phyloP scores from a whole-genome alignment of 2,329 filamentous ascomycete genomes.

The Apiospora saccharicola region DNA sequence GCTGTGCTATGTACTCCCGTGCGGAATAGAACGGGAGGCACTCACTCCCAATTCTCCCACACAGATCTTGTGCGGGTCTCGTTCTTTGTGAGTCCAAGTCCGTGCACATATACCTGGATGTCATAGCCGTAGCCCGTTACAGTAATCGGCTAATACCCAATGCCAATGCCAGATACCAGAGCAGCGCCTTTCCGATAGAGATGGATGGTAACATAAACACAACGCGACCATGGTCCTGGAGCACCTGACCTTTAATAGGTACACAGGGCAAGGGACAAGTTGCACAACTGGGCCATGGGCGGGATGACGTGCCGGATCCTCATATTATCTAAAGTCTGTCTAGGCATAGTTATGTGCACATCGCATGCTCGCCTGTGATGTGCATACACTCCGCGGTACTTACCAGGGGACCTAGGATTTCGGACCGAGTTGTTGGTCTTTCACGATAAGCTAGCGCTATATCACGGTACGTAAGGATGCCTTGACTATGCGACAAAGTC shows the following conservation, averaged over 20 bases:
- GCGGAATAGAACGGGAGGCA: slow-evolving; percentile 8
- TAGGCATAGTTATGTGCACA: background rate
- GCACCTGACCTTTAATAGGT: background rate
- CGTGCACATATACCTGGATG: background rate
- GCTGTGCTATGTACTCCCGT: background rate
- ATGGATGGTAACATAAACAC: slow-evolving; percentile 1
- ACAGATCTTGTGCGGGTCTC: slow-evolving; percentile 17
- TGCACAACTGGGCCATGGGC: background rate
- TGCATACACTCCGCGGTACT: background rate
- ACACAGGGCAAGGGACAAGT: background rate
- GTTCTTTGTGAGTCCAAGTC: background rate
- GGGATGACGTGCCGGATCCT: slow-evolving; percentile 15
- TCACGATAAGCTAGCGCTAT: background rate
- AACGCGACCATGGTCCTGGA: background rate
- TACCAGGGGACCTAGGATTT: slow-evolving; percentile 9
- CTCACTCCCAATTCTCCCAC: background rate
- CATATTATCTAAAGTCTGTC: background rate
- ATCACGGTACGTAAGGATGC: background rate
- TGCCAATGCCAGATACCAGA: background rate
- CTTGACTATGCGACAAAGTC: slow-evolving; percentile 6
- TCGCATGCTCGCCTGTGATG: background rate
- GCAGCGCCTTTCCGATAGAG: background rate
- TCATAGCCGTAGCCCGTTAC: background rate
- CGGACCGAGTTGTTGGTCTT: slow-evolving; percentile 9
- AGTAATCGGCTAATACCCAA: slow-evolving; percentile 19